These are phyloP conservation scores for Aspergillus latus DNA, from an alignment of 2,329 filamentous ascomycete genomes.

Conservation along the genomic window DNA sequence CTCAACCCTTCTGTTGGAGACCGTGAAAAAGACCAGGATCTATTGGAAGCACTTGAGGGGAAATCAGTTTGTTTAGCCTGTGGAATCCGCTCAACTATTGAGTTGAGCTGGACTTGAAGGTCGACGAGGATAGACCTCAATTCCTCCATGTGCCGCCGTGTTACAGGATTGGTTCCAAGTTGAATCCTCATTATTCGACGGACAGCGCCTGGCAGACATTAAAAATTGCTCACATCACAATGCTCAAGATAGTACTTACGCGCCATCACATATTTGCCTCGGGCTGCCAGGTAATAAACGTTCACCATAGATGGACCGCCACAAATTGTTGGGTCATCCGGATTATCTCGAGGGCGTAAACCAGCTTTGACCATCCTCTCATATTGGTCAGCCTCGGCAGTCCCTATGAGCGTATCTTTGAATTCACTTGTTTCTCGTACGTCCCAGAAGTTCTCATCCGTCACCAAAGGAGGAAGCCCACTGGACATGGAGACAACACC, in stretches of 20 bases:
- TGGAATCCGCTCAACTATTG: constrained; percentile 46
- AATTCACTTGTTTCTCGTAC: constrained; percentile 49
- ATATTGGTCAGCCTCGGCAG: constrained; percentile 39
- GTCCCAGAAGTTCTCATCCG: constrained; percentile 51
- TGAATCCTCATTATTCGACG: constrained; percentile 47
- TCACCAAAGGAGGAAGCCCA: constrained; percentile 48
- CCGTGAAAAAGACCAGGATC: constrained; percentile 28
- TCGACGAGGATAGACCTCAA: constrained; percentile 43
- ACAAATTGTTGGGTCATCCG: constrained; percentile 44
- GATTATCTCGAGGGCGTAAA: constrained; percentile 39
- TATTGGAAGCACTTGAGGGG: constrained; percentile 22
- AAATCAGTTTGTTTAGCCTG: constrained; percentile 26
- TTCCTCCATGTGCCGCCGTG: constrained; percentile 46
- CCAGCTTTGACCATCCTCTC: constrained; percentile 34
- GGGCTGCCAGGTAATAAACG: constrained; percentile 45
- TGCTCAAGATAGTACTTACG: constrained; percentile 31
- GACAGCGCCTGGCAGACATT: constrained; percentile 35
- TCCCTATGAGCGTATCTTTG: constrained; percentile 46
- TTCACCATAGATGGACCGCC: constrained; percentile 44
- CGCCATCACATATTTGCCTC: constrained; percentile 49
- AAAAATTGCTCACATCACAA: not conserved
- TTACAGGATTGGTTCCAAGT: constrained; percentile 46
- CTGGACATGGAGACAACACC: constrained; percentile 52
- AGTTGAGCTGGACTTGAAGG: constrained; percentile 43
- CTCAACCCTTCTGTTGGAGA: constrained; percentile 29